phyloP scores from a whole-genome alignment of 2,329 filamentous ascomycete species.

The Myriosclerotinia curreyana region DNA sequence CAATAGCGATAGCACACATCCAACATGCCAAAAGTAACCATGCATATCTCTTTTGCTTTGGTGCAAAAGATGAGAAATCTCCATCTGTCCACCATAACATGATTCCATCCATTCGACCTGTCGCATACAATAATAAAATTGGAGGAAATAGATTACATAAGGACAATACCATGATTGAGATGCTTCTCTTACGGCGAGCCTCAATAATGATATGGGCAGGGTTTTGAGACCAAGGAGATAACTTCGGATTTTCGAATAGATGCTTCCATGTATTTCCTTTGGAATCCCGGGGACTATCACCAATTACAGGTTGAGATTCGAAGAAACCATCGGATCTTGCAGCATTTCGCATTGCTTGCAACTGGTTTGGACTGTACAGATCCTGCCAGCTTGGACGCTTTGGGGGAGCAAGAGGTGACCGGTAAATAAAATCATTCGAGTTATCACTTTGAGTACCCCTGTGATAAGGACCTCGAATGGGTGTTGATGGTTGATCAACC shows the following conservation, averaged over 20 bases:
- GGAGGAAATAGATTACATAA: conserved; percentile 36
- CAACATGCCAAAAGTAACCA: conserved; percentile 27
- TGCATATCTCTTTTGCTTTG: conserved; percentile 32
- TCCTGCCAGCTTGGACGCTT: conserved; percentile 31
- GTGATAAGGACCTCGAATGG: not conserved
- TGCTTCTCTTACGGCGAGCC: conserved; percentile 24
- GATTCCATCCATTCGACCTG: conserved; percentile 33
- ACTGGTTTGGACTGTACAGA: conserved; percentile 33
- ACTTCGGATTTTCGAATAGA: conserved; percentile 28
- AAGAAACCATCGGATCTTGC: conserved; percentile 30
- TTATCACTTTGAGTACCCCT: conserved; percentile 6
- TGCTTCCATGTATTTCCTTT: conserved; percentile 25
- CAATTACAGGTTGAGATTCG: conserved; percentile 20
- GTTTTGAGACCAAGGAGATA: conserved; percentile 27
- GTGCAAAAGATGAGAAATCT: conserved; percentile 30
- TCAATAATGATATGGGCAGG: conserved; percentile 25
- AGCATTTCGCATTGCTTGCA: conserved; percentile 27
- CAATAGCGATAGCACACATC: conserved; percentile 25
- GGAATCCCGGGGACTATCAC: not conserved
- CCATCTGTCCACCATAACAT: conserved; percentile 34
- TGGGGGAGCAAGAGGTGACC: conserved; percentile 36
- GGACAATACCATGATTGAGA: conserved; percentile 32
- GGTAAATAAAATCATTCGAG: conserved; percentile 32
- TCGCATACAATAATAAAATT: conserved; percentile 31
- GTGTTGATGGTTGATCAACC: conserved; percentile 22